Conservation (phyloP, 352 stramenopile genomes). For the Phytophthora podocarpi region DNA sequence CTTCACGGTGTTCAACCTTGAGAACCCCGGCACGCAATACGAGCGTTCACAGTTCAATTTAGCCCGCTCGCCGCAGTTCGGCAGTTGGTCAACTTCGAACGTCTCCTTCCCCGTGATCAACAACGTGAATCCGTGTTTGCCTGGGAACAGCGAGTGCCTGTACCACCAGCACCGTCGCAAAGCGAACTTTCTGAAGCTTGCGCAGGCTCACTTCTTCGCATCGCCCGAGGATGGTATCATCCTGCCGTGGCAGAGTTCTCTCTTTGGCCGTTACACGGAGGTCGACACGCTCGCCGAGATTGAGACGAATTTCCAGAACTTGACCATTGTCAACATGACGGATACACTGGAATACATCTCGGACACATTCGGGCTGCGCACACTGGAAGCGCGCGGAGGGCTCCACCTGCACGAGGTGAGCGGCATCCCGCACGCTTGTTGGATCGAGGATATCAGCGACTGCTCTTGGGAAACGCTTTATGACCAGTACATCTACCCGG, state of each 20-base stretch:
- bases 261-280: constrained; percentile 40
- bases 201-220: constrained; percentile 41
- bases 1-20: too few species aligned
- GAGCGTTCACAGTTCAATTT: constrained; percentile 3
- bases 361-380: constrained; percentile 47
- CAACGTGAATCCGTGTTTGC: constrained; percentile 16
- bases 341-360: constrained; percentile 42
- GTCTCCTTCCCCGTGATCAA: constrained; percentile 18
- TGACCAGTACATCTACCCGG: background rate
- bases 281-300: constrained; percentile 12
- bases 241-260: constrained; percentile 39
- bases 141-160: background rate
- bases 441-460: background rate
- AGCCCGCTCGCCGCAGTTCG: background rate
- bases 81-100: background rate
- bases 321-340: constrained; percentile 35
- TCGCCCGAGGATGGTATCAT: constrained; percentile 36
- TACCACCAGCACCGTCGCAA: constrained; percentile 19
- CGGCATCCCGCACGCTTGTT: background rate
- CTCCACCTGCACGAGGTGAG: constrained; percentile 19
- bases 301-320: constrained; percentile 12
- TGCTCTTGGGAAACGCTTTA: background rate
- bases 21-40: constrained; percentile 19
- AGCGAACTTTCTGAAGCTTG: constrained; percentile 35
- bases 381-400: constrained; percentile 29